Evolutionary conservation across 176 grass and related monocot species (phyloP), one percentile per base, ranked within the genome.

Genomic region (Microstegium vimineum): DNA sequence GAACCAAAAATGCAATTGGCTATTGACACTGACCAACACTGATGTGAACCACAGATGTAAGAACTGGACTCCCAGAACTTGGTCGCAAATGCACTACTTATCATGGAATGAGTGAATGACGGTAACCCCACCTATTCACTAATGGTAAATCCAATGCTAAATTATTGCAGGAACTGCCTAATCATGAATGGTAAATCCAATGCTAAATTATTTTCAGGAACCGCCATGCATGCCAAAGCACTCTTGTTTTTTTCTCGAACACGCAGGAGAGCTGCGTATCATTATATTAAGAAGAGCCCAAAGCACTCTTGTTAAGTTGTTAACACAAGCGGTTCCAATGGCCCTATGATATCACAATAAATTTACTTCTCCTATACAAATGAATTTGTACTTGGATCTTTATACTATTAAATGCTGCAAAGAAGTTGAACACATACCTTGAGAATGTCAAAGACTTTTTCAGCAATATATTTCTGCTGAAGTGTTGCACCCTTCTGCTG

Each of bases 371-470:
- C 57, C 57, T 14, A 66, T 12, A 59, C 13, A 62, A 33, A 6
- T 5, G 30, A 70, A 65, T 27, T 57, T 52, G 17, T 41, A 42
- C 12, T 34, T 37, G 15, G 32, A 22, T 52, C 62, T 73, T 30
- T 52, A 40, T 40, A n/a, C 8, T 27, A n/a, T 7, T 25, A 59
- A 59, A 25, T 40, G 35, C 34, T 32, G 31, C 51, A 85, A 64
- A 65, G 34, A 10, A 77, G n/a, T 38, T 10, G 65, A 30, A 78
- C 59, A 90, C 83, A 62, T 34, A 94, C 92, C 92, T 94, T 91
- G 30, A 94, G 89, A 59, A 94, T 83, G 72, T 90, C 89, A 91
- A 94, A 94, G 42, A 94, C 89, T 85, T 91, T 94, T 82, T 91
- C 89, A 0, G 88, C 83, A 59, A 87, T 86, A 80, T 90, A 94